A percentile compares a stretch with the other conserved stretches of the same genome.
phyloP scores from a whole-genome alignment of 176 grass and related monocot species.

The Hordeum marinum region DNA sequence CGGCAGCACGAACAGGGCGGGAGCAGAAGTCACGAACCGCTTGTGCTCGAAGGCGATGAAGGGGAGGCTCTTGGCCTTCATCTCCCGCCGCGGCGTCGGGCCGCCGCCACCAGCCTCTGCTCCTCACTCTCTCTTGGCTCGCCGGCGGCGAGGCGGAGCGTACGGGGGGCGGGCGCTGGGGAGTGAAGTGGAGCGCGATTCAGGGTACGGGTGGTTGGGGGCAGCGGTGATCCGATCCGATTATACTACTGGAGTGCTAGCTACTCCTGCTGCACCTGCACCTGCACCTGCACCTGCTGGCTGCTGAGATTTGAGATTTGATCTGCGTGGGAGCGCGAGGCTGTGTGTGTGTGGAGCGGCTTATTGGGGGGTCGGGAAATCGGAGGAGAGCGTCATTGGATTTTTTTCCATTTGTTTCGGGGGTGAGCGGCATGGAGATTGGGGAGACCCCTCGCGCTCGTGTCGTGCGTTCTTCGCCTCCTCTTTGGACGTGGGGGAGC shows the following conservation, averaged over 20 bases:
- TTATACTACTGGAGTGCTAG: slow-evolving; percentile 1
- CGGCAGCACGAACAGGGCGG: not conserved
- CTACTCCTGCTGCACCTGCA: too few relatives aligned
- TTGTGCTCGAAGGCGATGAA: slow-evolving; percentile 84
- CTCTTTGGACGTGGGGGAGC: not conserved
- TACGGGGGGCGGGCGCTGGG: not conserved
- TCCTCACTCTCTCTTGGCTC: not conserved
- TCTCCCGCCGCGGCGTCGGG: slow-evolving; percentile 22
- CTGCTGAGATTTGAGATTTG: slow-evolving; percentile 36
- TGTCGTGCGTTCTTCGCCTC: not conserved
- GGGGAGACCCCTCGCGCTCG: not conserved
- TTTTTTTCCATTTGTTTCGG: not conserved
- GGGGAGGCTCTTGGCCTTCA: slow-evolving; percentile 78
- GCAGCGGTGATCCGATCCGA: slow-evolving; percentile 12
- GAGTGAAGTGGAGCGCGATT: slow-evolving; percentile 28
- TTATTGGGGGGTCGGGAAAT: slow-evolving; percentile 10
- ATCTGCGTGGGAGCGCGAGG: slow-evolving; percentile 8
- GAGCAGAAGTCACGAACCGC: slow-evolving; percentile 36
- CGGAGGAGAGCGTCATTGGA: not conserved
- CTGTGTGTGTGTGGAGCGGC: not conserved
- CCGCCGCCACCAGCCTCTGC: not conserved
- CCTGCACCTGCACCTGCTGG: too few relatives aligned
- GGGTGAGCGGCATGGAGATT: not conserved
- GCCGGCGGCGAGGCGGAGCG: not conserved
- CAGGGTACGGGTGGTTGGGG: slow-evolving; percentile 24